phyloP scores from a whole-genome alignment of 192 early-diverging fungal genomes.

The Backusella mclennaniae region DNA sequence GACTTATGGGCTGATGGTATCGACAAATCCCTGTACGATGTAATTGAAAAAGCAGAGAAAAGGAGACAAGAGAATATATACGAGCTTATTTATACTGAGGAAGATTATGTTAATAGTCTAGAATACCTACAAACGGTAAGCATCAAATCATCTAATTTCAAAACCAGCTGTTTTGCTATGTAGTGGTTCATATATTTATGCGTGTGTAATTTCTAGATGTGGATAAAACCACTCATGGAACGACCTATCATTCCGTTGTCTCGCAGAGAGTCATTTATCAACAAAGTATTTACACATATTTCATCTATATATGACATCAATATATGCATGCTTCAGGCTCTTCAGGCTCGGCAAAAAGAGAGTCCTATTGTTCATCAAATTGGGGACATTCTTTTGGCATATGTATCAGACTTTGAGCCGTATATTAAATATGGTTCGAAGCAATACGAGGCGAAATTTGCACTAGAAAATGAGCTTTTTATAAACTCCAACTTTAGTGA shows the following conservation, averaged over 20 bases:
- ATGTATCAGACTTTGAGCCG: slow-evolving; percentile 61
- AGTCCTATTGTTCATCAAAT: slow-evolving; percentile 62
- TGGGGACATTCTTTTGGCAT: slow-evolving; percentile 68
- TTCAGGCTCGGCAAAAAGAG: slow-evolving; percentile 57
- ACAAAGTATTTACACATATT: slow-evolving; percentile 76
- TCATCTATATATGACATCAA: slow-evolving; percentile 62
- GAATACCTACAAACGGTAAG: slow-evolving; percentile 62
- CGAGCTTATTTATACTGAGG: slow-evolving; percentile 79
- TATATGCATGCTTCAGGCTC: slow-evolving; percentile 44
- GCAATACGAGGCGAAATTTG: slow-evolving; percentile 80
- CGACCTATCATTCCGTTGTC: slow-evolving; percentile 63
- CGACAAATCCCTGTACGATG: slow-evolving; percentile 66
- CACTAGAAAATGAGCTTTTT: slow-evolving; percentile 76
- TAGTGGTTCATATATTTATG: background rate
- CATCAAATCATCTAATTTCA: slow-evolving; percentile 1
- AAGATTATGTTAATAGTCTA: slow-evolving; percentile 77
- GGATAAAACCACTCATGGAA: slow-evolving; percentile 64
- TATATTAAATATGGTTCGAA: slow-evolving; percentile 87
- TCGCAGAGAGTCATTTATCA: slow-evolving; percentile 71
- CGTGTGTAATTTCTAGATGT: slow-evolving; percentile 39
- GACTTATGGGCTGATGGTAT: slow-evolving; percentile 84
- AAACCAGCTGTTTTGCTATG: background rate
- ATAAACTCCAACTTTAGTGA: slow-evolving; percentile 63
- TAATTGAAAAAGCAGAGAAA: slow-evolving; percentile 63
- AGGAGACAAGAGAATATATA: slow-evolving; percentile 82